Conservation (phyloP, 371 early-diverging fungal species). For the Catenaria anguillulae region DNA sequence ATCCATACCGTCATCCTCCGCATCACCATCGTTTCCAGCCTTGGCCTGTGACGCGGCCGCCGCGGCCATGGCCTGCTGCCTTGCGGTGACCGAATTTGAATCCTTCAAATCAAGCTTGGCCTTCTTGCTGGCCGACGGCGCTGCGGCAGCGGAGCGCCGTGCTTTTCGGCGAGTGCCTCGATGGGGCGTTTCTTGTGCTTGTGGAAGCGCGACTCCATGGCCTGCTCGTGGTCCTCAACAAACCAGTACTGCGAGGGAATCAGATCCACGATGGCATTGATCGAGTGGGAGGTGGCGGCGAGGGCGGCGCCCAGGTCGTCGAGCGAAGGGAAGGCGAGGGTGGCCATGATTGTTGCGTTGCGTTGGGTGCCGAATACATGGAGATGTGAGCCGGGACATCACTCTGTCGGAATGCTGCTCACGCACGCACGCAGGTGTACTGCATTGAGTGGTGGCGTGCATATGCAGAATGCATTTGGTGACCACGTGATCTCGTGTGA, state of each 20-base stretch:
- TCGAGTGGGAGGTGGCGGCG: background rate
- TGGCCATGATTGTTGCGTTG: no score
- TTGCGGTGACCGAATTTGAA: background rate
- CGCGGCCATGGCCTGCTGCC: background rate
- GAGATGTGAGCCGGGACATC: no score
- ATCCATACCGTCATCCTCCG: background rate
- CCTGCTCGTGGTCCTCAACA: background rate
- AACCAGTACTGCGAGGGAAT: background rate
- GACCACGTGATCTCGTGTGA: no score
- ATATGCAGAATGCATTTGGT: no score
- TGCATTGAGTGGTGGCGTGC: no score
- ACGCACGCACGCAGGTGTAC: no score
- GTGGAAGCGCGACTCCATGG: background rate
- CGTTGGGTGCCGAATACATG: no score
- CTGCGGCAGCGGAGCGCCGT: no score
- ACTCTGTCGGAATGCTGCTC: no score
- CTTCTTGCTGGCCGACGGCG: background rate
- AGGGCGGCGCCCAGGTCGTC: background rate
- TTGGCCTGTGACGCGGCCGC: background rate
- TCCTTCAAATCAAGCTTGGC: background rate
- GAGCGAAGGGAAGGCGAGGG: background rate
- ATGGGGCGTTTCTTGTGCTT: background rate
- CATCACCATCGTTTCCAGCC: background rate
- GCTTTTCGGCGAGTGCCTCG: background rate
- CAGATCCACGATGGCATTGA: background rate